Percentiles rank a stretch among this genome's conserved stretches.
phyloP scores from a whole-genome alignment of 2,329 filamentous ascomycete species.

The Plenodomus lindquistii region DNA sequence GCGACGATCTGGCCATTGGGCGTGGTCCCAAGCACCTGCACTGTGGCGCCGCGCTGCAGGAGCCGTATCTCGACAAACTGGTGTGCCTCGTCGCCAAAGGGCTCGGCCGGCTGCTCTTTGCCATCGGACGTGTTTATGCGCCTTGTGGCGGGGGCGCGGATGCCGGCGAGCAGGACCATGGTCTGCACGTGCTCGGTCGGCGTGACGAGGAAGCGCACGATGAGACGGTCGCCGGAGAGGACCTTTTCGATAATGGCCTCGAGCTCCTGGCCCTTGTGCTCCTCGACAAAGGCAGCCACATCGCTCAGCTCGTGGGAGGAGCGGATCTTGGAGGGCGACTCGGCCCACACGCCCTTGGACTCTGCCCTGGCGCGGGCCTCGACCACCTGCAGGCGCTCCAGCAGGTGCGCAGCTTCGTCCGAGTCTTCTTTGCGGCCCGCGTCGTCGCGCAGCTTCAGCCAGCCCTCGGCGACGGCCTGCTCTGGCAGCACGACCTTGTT shows the following conservation, averaged over 20 bases:
- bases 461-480: slow-evolving; percentile 81
- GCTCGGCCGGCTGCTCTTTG: slow-evolving; percentile 81
- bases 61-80: slow-evolving; percentile 84
- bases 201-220: slow-evolving; percentile 78
- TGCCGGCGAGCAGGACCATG: slow-evolving; percentile 84
- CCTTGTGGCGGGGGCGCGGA: slow-evolving; percentile 88
- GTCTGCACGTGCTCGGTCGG: slow-evolving; percentile 87
- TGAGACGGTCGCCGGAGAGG: slow-evolving; percentile 85
- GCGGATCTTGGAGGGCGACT: slow-evolving; percentile 68
- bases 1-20: slow-evolving; percentile 92
- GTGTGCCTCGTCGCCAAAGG: slow-evolving; percentile 86
- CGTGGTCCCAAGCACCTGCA: slow-evolving; percentile 82
- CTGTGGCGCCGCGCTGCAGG: slow-evolving; percentile 81
- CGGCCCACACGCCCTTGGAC: slow-evolving; percentile 79
- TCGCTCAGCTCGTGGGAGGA: slow-evolving; percentile 81
- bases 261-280: slow-evolving; percentile 83
- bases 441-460: slow-evolving; percentile 92
- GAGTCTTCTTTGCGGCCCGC: slow-evolving; percentile 88
- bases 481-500: slow-evolving; percentile 76
- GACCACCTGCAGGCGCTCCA: slow-evolving; percentile 77
- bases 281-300: slow-evolving; percentile 73
- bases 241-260: slow-evolving; percentile 86
- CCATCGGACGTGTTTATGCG: slow-evolving; percentile 78
- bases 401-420: slow-evolving; percentile 68
- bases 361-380: slow-evolving; percentile 79